These are phyloP conservation scores for button mushroom (Agaricus bisporus) DNA, from an alignment of 768 basidiomycete species.

Conservation along the genomic window DNA sequence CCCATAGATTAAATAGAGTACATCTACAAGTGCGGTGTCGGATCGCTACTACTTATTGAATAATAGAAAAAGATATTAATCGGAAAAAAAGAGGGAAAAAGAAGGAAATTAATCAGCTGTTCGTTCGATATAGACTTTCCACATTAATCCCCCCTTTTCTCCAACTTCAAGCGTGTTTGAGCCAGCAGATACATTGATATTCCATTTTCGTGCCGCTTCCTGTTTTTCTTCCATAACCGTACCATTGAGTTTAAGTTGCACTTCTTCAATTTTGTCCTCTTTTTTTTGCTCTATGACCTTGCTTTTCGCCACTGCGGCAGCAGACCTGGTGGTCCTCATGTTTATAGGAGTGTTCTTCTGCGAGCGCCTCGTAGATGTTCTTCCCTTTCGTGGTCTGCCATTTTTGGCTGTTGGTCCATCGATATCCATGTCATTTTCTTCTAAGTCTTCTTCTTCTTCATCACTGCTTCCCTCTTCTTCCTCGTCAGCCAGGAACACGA, in stretches of 20 bases:
- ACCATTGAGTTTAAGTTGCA: conserved; percentile 64
- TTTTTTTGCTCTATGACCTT: conserved; percentile 29
- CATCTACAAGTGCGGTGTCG: background rate
- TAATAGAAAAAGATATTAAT: background rate
- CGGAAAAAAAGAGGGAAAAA: background rate
- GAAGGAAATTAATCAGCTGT: conserved; percentile 13
- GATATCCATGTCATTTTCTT: conserved; percentile 39
- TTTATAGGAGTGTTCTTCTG: conserved; percentile 16
- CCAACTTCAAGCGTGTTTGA: conserved; percentile 65
- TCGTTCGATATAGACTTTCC: conserved; percentile 66
- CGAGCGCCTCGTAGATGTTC: conserved; percentile 26
- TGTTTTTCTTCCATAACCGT: conserved; percentile 37
- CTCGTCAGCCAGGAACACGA: conserved; percentile 49
- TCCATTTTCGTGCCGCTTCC: conserved; percentile 51
- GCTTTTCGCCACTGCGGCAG: conserved; percentile 23
- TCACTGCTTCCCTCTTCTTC: conserved; percentile 55
- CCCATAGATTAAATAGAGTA: conserved; percentile 1
- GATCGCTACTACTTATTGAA: background rate
- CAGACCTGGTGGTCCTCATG: conserved; percentile 20
- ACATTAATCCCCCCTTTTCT: conserved; percentile 59
- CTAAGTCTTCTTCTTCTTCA: conserved; percentile 38
- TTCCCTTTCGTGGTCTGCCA: conserved; percentile 32
- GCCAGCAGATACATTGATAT: conserved; percentile 52
- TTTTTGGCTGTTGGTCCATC: conserved; percentile 36
- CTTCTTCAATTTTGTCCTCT: conserved; percentile 46